A percentile compares a stretch with the other conserved stretches of the same genome.
These are phyloP conservation scores for Asterochloris erici DNA, from an alignment of 139 green algal species.

Conservation along the genomic window DNA sequence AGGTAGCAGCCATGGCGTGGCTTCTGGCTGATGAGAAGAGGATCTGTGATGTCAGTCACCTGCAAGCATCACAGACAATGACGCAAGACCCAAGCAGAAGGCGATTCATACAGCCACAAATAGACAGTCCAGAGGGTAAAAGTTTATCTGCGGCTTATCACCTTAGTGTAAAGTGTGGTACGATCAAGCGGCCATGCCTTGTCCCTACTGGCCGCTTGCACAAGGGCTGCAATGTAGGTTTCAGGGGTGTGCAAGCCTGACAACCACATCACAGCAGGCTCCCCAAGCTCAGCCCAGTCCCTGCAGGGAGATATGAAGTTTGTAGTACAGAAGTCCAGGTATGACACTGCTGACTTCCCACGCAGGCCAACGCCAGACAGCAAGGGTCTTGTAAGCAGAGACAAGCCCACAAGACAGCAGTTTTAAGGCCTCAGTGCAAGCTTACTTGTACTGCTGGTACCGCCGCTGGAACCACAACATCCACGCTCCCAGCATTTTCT, in stretches of 20 bases:
- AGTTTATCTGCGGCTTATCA: slow-evolving; percentile 46
- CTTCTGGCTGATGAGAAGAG: slow-evolving; percentile 3
- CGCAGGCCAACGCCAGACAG: no score
- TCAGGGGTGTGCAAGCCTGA: slow-evolving; percentile 79
- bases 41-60: not conserved
- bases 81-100: no score
- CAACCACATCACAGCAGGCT: slow-evolving; percentile 85
- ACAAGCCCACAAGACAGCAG: no score
- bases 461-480: slow-evolving; percentile 78
- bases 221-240: slow-evolving; percentile 84
- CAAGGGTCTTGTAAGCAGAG: no score
- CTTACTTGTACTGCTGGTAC: slow-evolving; percentile 54
- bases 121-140: not conserved
- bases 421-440: no score
- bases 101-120: not conserved
- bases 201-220: slow-evolving; percentile 78
- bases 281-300: slow-evolving; percentile 69
- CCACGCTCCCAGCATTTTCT: slow-evolving; percentile 78
- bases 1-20: slow-evolving; percentile 69
- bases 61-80: no score
- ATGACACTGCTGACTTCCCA: no score
- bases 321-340: not conserved
- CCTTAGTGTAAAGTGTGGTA: slow-evolving; percentile 77
- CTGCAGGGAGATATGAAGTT: not conserved
- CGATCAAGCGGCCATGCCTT: slow-evolving; percentile 83